Conservation (phyloP, 208 protist genomes). For the Kentomonas sorsogonicus region DNA sequence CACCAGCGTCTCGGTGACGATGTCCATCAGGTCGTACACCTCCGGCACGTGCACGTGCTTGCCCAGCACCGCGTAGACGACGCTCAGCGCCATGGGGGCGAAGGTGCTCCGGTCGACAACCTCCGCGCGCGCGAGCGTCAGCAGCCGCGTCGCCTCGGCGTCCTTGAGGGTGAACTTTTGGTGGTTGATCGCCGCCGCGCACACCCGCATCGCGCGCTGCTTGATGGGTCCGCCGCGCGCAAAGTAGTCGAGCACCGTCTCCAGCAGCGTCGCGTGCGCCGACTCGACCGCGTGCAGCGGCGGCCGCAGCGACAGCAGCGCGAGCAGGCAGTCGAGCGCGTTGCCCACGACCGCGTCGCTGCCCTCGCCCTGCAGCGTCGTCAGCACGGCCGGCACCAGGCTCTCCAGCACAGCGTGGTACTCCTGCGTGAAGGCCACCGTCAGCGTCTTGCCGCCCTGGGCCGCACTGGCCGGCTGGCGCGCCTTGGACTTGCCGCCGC, state of each 20-base stretch:
- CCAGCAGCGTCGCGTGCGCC: constrained; percentile 55
- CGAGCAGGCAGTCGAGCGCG: constrained; percentile 79
- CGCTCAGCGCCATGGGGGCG: constrained; percentile 69
- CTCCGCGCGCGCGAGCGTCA: constrained; percentile 60
- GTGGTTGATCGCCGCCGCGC: constrained; percentile 68
- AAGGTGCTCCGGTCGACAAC: constrained; percentile 79
- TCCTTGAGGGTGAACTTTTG: constrained; percentile 60
- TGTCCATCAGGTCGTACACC: constrained; percentile 84
- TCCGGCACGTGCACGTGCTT: constrained; percentile 83
- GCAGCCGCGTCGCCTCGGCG: constrained; percentile 53
- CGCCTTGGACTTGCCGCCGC: not conserved
- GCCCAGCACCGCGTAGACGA: constrained; percentile 84
- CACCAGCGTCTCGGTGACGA: constrained; percentile 84
- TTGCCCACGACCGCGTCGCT: constrained; percentile 83
- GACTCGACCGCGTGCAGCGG: constrained; percentile 53
- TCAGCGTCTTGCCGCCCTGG: constrained; percentile 25
- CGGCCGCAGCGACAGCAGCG: constrained; percentile 75
- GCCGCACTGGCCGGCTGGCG: not conserved
- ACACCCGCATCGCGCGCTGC: constrained; percentile 81
- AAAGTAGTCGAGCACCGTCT: constrained; percentile 74
- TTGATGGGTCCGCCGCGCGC: constrained; percentile 82
- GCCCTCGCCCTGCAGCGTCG: constrained; percentile 83
- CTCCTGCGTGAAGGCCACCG: constrained; percentile 68
- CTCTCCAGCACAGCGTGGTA: constrained; percentile 63
- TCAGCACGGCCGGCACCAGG: constrained; percentile 68